Conservation (phyloP, 768 basidiomycete genomes). For the Gymnopilus junonius region DNA sequence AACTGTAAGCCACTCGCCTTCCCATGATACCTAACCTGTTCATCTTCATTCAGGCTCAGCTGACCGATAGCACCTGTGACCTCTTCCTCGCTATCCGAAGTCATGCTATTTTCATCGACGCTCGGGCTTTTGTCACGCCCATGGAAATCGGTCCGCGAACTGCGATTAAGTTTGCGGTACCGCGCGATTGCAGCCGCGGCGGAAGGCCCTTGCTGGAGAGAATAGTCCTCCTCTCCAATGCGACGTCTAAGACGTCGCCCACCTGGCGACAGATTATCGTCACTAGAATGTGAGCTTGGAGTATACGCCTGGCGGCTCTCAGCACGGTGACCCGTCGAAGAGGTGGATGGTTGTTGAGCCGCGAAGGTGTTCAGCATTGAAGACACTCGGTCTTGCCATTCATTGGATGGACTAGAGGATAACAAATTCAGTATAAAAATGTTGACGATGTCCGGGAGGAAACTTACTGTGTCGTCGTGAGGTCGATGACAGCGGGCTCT, state of each 20-base stretch:
- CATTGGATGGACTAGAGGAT: conserved; percentile 39
- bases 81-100: conserved; percentile 45
- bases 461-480: conserved; percentile 67
- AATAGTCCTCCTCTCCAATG: conserved; percentile 41
- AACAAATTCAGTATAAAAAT: conserved; percentile 1
- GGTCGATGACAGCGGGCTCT: conserved; percentile 37
- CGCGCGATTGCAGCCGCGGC: not conserved
- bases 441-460: not conserved
- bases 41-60: conserved; percentile 85
- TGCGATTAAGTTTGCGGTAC: conserved; percentile 3
- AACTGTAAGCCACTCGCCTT: conserved; percentile 83
- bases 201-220: conserved; percentile 2
- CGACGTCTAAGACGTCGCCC: conserved; percentile 55
- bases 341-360: conserved; percentile 6
- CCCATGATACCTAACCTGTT: conserved; percentile 85
- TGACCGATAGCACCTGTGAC: conserved; percentile 79
- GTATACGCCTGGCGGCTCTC: conserved; percentile 12
- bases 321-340: conserved; percentile 4
- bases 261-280: conserved; percentile 36
- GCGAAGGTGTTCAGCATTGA: conserved; percentile 39
- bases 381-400: conserved; percentile 80
- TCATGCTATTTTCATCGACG: conserved; percentile 35
- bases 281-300: conserved; percentile 28
- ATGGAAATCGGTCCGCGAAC: conserved; percentile 10
- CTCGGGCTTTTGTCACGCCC: conserved; percentile 36